These are phyloP conservation scores for Debaryomyces udenii DNA, from an alignment of 1,139 yeast species.

Conservation along the genomic window DNA sequence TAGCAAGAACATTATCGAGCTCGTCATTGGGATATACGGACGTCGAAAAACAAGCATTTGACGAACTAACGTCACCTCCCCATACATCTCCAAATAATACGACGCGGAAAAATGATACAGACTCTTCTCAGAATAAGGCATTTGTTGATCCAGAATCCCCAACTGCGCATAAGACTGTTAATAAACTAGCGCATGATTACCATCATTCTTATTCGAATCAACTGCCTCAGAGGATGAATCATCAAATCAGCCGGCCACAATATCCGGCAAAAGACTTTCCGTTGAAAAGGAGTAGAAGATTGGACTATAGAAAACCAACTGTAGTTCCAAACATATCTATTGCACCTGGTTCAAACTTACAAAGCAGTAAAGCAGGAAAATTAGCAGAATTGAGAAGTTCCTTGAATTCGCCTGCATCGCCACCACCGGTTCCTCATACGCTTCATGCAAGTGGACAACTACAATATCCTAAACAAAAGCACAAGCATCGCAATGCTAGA, in stretches of 20 bases:
- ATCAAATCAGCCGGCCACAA: not conserved
- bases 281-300: slow-evolving; percentile 44
- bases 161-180: slow-evolving; percentile 12
- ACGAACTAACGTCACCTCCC: slow-evolving; percentile 37
- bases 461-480: slow-evolving; percentile 8
- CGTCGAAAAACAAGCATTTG: slow-evolving; percentile 51
- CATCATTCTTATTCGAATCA: not conserved
- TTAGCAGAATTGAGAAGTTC: slow-evolving; percentile 37
- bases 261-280: slow-evolving; percentile 29
- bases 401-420: slow-evolving; percentile 19
- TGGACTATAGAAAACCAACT: slow-evolving; percentile 41
- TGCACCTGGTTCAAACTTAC: slow-evolving; percentile 31
- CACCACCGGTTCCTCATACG: slow-evolving; percentile 9
- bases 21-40: slow-evolving; percentile 60
- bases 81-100: slow-evolving; percentile 19
- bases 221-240: not conserved
- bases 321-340: slow-evolving; percentile 14
- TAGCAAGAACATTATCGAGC: slow-evolving; percentile 70
- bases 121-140: slow-evolving; percentile 14
- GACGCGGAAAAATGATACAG: slow-evolving; percentile 8
- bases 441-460: slow-evolving; percentile 7
- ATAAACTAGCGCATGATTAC: slow-evolving; percentile 4
- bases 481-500: slow-evolving; percentile 20
- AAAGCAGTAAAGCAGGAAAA: slow-evolving; percentile 32
- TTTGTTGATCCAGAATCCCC: slow-evolving; percentile 21